Evolutionary conservation across 345 rosid species (phyloP).

Genomic region (Kandelia obovata): DNA sequence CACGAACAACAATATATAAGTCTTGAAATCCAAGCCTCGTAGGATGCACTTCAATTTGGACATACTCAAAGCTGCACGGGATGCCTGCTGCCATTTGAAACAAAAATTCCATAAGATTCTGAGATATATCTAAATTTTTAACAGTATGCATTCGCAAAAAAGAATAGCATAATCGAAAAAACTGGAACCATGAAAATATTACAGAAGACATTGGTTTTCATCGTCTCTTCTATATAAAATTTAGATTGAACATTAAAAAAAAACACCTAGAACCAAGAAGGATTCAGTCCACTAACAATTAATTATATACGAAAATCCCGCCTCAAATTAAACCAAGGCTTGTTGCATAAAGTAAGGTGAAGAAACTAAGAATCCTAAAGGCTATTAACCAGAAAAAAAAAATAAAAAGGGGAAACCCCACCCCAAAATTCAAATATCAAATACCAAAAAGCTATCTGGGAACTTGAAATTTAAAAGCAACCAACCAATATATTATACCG

Average conservation of each 20-base stretch:
- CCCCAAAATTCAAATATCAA: not conserved
- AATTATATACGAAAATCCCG: not conserved
- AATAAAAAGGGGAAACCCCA: not conserved
- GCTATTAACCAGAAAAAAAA: not conserved
- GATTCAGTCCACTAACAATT: not conserved
- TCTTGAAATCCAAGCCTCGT: constrained; percentile 50
- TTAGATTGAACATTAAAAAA: no score
- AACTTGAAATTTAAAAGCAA: not conserved
- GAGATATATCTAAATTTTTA: not conserved
- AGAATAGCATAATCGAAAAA: no score
- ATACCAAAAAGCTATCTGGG: not conserved
- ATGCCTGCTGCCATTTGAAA: constrained; percentile 37
- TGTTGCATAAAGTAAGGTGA: not conserved
- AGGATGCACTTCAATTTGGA: constrained; percentile 54
- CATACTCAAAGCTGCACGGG: constrained; percentile 39
- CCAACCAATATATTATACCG: not conserved
- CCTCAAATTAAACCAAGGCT: not conserved
- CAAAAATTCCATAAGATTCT: constrained; percentile 16
- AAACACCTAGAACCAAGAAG: not conserved
- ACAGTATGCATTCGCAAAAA: no score
- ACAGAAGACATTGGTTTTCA: no score
- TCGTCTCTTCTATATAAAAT: no score
- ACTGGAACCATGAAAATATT: no score
- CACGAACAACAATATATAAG: constrained; percentile 31
- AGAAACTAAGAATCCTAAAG: not conserved